Percentiles rank a stretch among this genome's conserved stretches.
These are phyloP conservation scores for Trypanosoma platydactyli DNA, from an alignment of 208 protist genomes.

Conservation along the genomic window DNA sequence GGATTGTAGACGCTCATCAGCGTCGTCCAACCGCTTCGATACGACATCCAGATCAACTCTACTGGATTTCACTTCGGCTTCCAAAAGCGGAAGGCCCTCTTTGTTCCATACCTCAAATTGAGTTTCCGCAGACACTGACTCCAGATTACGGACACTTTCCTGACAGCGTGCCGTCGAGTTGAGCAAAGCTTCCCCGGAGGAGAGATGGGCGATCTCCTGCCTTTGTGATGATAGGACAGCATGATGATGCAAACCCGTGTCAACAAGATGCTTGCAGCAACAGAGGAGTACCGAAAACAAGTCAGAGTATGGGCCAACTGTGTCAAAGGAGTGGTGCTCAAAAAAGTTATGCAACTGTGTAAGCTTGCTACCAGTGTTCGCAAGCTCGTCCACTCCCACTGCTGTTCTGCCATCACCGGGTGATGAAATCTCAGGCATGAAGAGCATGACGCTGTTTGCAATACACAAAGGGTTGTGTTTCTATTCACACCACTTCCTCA, in stretches of 20 bases:
- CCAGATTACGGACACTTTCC: constrained; percentile 16
- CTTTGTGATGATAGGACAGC: constrained; percentile 12
- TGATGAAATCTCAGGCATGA: not conserved
- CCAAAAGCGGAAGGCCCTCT: not conserved
- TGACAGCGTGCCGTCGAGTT: constrained; percentile 8
- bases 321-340: constrained; percentile 68
- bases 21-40: constrained; percentile 2
- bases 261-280: constrained; percentile 60
- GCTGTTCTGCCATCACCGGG: not conserved
- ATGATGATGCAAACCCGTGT: constrained; percentile 31
- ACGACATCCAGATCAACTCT: not conserved
- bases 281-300: constrained; percentile 68
- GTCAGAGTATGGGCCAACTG: constrained; percentile 64
- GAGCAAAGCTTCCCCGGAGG: constrained; percentile 17
- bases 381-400: not conserved
- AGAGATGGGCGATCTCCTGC: constrained; percentile 24
- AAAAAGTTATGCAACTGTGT: constrained; percentile 45
- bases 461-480: constrained; percentile 1
- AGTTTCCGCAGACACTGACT: not conserved
- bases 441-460: constrained; percentile 8
- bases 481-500: not conserved
- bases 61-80: not conserved
- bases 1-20: not conserved
- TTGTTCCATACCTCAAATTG: not conserved
- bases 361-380: constrained; percentile 30